Evolutionary conservation across 106 monocot genomes (phyloP), one percentile per base, ranked within the genome.

Genomic region (Apostasia ramifera): DNA sequence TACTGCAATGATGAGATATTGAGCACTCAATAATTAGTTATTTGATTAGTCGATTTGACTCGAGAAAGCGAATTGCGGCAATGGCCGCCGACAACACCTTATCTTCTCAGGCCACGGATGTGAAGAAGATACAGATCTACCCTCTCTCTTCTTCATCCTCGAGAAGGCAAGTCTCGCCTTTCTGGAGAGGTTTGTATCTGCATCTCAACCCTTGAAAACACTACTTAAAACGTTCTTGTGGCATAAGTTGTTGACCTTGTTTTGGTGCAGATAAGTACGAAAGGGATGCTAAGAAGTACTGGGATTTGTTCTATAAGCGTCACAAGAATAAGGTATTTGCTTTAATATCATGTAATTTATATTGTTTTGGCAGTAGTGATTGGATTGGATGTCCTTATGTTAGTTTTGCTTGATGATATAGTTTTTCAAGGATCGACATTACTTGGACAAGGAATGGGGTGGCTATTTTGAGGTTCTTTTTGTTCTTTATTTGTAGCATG

Each of bases 371-470:
- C 8, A 10, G 55, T 10, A 13, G 3, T 43, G 41, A 40, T 40
- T 14, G 2, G 55, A 1, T 41, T 67, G 14, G 9, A 15, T 57
- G 79, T 49, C 48, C 55, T 53, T 57, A 63, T 40, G 40, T 14
- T n/a, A 55, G 8, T 39, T 74, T 47, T 26, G 26, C 26, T 57
- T 12, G 54, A 37, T 74, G 65, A 67, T 5, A 37, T 37, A 95
- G 95, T 97, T 97, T 81, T 97, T 97, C 71, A 97, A 97, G 84
- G 95, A 97, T 53, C 77, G 95, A 38, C 95, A 97, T 61, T 97
- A 97, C 67, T 77, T 97, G 80, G 83, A 97, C 66, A 97, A 97
- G 75, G 95, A 97, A 85, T 97, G 95, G 95, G 95, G 95, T 1
- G 40, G 42, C 44, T 76, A 97, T 74, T 97, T 97, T 70, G 55